These are phyloP conservation scores for Erysiphe pulchra DNA, from an alignment of 2,329 filamentous ascomycete species.

Conservation along the genomic window DNA sequence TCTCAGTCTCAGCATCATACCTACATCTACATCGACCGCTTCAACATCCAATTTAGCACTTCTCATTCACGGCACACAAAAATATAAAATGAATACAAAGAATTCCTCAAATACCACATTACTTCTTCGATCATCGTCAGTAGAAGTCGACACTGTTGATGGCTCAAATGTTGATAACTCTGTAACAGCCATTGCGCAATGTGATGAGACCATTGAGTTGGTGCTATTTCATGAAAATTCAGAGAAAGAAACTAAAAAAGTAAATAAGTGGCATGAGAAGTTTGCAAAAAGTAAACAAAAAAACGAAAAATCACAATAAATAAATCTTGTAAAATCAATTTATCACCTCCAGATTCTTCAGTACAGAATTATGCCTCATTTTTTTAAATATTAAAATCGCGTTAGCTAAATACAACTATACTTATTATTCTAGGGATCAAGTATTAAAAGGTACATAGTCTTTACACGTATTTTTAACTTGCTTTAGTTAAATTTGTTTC, in stretches of 20 bases:
- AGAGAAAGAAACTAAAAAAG: conserved; percentile 11
- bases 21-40: conserved; percentile 13
- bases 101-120: conserved; percentile 43
- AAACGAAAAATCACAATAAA: too few species aligned
- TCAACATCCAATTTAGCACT: conserved; percentile 15
- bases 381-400: too few species aligned
- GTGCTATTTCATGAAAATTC: conserved; percentile 16
- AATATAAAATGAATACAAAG: conserved; percentile 35
- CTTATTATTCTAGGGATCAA: too few species aligned
- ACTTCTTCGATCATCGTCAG: conserved; percentile 19
- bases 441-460: too few species aligned
- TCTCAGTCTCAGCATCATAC: conserved; percentile 10
- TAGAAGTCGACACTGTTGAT: conserved; percentile 6
- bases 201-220: conserved; percentile 37
- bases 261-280: conserved; percentile 32
- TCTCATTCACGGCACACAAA: conserved; percentile 24
- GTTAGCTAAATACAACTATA: too few species aligned
- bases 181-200: conserved; percentile 24
- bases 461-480: too few species aligned
- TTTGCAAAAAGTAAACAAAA: conserved; percentile 17
- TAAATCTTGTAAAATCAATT: too few species aligned
- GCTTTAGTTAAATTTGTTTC: too few species aligned
- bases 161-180: conserved; percentile 10
- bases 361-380: too few species aligned
- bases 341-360: too few species aligned